phyloP scores from a whole-genome alignment of 257 asterid species.

The Paulownia fortunei region DNA sequence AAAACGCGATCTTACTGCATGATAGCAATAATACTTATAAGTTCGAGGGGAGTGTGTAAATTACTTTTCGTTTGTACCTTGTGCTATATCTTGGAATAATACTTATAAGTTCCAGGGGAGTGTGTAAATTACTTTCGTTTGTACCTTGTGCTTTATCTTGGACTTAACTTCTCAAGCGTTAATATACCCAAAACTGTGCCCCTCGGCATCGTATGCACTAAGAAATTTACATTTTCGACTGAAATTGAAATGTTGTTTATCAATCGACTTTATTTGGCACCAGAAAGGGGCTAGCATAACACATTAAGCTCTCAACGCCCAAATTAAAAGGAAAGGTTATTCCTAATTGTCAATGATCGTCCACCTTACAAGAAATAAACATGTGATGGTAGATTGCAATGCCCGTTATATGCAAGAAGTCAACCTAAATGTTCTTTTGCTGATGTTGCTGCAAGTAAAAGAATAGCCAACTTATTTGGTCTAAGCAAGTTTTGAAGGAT shows the following conservation, averaged over 20 bases:
- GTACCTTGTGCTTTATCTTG: neutral
- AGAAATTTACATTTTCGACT: neutral
- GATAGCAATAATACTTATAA: constrained; percentile 23
- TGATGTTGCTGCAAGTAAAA: neutral
- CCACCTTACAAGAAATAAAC: constrained; percentile 25
- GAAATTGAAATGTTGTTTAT: neutral
- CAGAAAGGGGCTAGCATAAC: neutral
- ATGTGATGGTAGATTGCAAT: constrained; percentile 36
- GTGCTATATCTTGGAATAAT: constrained; percentile 28
- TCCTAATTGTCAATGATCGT: neutral
- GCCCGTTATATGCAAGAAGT: constrained; percentile 23
- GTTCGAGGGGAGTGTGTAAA: neutral
- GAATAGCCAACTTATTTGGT: constrained; percentile 23
- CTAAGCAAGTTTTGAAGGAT: constrained; percentile 20
- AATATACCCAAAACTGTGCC: neutral
- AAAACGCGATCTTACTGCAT: neutral
- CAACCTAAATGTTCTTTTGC: constrained; percentile 22
- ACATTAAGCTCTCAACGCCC: neutral
- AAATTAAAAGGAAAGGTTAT: neutral
- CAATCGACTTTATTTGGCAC: neutral
- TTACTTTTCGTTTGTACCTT: neutral
- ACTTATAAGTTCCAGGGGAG: constrained; percentile 8
- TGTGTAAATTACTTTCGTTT: neutral
- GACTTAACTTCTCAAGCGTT: neutral
- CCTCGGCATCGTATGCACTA: no score